Conservation (phyloP, 1,284 basidiomycete species). For the Cutaneotrichosporon dermatis region DNA sequence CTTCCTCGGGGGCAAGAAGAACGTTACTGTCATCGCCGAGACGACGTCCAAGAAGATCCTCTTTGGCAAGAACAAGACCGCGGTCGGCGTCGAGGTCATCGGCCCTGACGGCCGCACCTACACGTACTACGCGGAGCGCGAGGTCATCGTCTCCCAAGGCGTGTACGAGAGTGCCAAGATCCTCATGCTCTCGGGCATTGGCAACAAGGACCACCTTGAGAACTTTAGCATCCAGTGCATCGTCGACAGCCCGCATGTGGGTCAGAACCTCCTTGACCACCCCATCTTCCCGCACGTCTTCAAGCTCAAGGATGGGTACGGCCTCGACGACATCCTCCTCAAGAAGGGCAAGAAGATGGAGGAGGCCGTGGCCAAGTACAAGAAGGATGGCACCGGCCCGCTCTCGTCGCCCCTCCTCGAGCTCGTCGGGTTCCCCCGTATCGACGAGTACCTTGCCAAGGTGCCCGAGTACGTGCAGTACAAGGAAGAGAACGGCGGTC, state of each 20-base stretch:
- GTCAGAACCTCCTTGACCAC: conserved; percentile 70
- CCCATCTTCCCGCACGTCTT: conserved; percentile 19
- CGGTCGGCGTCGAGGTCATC: conserved; percentile 13
- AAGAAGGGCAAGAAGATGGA: conserved; percentile 1
- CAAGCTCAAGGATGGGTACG: conserved; percentile 19
- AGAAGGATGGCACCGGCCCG: conserved; percentile 9
- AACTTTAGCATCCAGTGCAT: conserved; percentile 16
- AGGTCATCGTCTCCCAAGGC: conserved; percentile 17
- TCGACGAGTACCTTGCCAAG: conserved; percentile 11
- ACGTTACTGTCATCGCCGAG: conserved; percentile 8
- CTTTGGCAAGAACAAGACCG: conserved; percentile 11
- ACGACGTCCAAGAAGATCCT: conserved; percentile 12
- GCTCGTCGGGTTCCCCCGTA: conserved; percentile 17
- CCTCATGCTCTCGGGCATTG: conserved; percentile 14
- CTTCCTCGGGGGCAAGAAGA: conserved; percentile 11
- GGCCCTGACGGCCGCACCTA: conserved; percentile 14
- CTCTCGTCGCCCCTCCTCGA: conserved; percentile 9
- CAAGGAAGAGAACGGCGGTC: conserved; percentile 15
- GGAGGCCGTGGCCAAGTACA: conserved; percentile 6
- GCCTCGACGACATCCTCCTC: conserved; percentile 15
- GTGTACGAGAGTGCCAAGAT: conserved; percentile 16
- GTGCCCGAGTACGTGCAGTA: conserved; percentile 9
- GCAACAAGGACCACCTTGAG: conserved; percentile 8
- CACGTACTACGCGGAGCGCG: conserved; percentile 12
- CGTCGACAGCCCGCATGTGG: conserved; percentile 58